A percentile compares a stretch with the other conserved stretches of the same genome.
These are phyloP conservation scores for Boletus huronensis DNA, from an alignment of 768 basidiomycete genomes.

Conservation along the genomic window DNA sequence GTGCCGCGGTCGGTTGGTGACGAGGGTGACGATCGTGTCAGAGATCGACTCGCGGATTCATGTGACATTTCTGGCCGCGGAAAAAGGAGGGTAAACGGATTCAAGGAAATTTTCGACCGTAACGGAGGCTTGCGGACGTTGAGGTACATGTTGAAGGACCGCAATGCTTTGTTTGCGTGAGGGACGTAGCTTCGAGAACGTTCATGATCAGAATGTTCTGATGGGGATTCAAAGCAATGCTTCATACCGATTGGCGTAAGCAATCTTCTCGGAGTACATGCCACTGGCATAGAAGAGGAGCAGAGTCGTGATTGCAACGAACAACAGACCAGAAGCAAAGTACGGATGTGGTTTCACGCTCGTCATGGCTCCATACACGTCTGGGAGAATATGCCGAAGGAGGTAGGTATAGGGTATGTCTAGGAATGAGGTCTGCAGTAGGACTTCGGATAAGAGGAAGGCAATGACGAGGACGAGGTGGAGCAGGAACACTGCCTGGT, in stretches of 20 bases:
- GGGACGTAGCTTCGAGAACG: slow-evolving; percentile 76
- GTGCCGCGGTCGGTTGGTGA: slow-evolving; percentile 40
- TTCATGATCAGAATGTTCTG: slow-evolving; percentile 13
- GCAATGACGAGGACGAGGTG: slow-evolving; percentile 65
- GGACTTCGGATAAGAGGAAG: slow-evolving; percentile 72
- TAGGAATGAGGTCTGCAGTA: slow-evolving; percentile 66
- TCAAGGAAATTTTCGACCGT: slow-evolving; percentile 50
- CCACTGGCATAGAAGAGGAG: slow-evolving; percentile 95
- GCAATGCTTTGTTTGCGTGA: slow-evolving; percentile 87
- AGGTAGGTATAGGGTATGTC: slow-evolving; percentile 55
- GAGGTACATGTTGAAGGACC: slow-evolving; percentile 94
- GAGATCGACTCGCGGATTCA: slow-evolving; percentile 19
- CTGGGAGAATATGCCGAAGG: slow-evolving; percentile 51
- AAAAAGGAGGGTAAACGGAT: slow-evolving; percentile 38
- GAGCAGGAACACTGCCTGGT: slow-evolving; percentile 64
- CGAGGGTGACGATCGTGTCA: slow-evolving; percentile 31
- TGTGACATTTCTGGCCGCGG: slow-evolving; percentile 27
- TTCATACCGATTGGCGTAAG: slow-evolving; percentile 89
- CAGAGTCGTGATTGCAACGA: slow-evolving; percentile 87
- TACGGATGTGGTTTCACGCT: slow-evolving; percentile 63
- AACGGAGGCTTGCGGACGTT: slow-evolving; percentile 85
- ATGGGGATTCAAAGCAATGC: slow-evolving; percentile 6
- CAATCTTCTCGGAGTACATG: slow-evolving; percentile 94
- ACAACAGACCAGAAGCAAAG: slow-evolving; percentile 72
- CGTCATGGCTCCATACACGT: slow-evolving; percentile 39